Conservation (phyloP, 345 rosid genomes). For the Stellera chamaejasme region DNA sequence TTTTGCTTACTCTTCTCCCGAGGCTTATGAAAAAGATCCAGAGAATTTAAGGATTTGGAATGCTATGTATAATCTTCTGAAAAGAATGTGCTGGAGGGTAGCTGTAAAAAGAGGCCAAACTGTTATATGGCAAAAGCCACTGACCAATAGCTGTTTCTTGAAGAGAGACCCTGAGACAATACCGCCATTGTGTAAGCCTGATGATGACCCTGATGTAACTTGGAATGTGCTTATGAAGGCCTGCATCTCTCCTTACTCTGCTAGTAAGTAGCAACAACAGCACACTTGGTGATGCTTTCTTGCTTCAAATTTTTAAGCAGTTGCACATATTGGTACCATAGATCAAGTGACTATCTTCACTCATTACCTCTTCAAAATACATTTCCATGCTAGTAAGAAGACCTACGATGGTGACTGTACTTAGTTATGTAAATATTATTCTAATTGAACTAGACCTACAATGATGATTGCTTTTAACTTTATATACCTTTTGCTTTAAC, state of each 20-base stretch:
- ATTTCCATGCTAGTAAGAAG: neutral
- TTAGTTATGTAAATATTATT: neutral
- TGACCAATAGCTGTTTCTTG: conserved; percentile 76
- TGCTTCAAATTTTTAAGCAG: neutral
- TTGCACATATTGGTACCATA: neutral
- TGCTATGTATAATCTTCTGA: conserved; percentile 72
- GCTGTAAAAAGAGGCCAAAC: conserved; percentile 70
- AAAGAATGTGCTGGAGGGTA: conserved; percentile 92
- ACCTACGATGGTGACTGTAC: neutral
- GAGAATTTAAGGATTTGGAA: conserved; percentile 77
- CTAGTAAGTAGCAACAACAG: conserved; percentile 40
- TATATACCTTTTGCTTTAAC: neutral
- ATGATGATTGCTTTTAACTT: neutral
- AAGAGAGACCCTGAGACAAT: conserved; percentile 54
- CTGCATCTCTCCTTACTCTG: conserved; percentile 77
- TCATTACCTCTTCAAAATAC: neutral
- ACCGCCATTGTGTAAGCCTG: conserved; percentile 76
- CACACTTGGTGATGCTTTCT: neutral
- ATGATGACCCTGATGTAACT: conserved; percentile 72
- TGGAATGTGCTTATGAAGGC: conserved; percentile 92
- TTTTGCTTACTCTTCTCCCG: conserved; percentile 96
- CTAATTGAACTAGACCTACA: neutral
- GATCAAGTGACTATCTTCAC: neutral
- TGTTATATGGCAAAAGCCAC: conserved; percentile 88
- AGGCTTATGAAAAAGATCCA: conserved; percentile 85